phyloP scores from a whole-genome alignment of 1,284 basidiomycete genomes.

The Phenoliferia sp. region DNA sequence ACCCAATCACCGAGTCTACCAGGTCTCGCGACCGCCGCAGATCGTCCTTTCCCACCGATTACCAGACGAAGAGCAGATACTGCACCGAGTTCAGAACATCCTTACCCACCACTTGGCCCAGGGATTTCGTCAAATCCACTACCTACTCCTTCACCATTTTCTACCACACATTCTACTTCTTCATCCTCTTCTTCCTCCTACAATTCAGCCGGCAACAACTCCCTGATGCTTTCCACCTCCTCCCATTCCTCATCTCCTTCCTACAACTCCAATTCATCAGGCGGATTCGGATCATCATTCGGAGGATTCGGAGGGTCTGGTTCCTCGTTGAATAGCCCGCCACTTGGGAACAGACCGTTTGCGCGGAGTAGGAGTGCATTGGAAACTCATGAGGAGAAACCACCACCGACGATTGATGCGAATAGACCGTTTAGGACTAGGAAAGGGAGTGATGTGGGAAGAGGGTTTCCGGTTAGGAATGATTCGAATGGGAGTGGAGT shows the following conservation, averaged over 20 bases:
- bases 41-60: background rate
- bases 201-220: background rate
- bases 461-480: background rate
- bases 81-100: conserved; percentile 16
- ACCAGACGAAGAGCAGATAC: conserved; percentile 25
- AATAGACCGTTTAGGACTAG: conserved; percentile 14
- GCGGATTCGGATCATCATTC: background rate
- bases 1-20: conserved; percentile 9
- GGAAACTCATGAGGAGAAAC: background rate
- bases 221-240: background rate
- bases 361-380: background rate
- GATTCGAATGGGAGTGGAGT: no score
- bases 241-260: background rate
- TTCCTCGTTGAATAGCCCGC: background rate
- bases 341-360: background rate
- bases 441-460: conserved; percentile 8
- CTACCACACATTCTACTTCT: no score
- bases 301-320: background rate
- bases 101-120: conserved; percentile 19
- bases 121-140: conserved; percentile 7
- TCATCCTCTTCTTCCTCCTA: background rate
- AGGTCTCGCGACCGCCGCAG: background rate
- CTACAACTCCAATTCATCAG: background rate
- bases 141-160: no score
- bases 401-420: background rate